Percentiles rank a stretch among this genome's conserved stretches.
These are phyloP conservation scores for Zasmidium cellare DNA, from an alignment of 2,329 filamentous ascomycete species.

Conservation along the genomic window DNA sequence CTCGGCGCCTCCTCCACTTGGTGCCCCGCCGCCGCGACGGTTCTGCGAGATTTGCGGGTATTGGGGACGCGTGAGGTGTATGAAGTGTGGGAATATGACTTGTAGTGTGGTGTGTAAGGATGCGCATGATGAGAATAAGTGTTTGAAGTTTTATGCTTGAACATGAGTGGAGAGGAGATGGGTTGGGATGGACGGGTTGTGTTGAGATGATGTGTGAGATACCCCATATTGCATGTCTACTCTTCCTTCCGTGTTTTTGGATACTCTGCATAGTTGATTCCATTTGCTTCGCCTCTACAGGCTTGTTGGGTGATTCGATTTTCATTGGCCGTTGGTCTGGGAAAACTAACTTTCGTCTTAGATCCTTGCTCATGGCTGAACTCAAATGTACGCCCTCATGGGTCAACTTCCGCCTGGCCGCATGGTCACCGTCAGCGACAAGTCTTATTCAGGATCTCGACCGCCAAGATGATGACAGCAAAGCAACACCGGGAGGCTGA, in stretches of 20 bases:
- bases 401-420: no score
- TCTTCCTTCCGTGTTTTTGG: no score
- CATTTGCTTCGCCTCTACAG: no score
- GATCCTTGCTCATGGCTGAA: not conserved
- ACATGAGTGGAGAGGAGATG: not conserved
- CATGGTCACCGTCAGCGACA: no score
- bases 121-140: slow-evolving; percentile 69
- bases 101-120: slow-evolving; percentile 75
- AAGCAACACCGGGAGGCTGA: no score
- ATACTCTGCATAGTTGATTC: no score
- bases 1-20: slow-evolving; percentile 40
- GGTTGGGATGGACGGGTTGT: not conserved
- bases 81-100: slow-evolving; percentile 75
- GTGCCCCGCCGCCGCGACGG: slow-evolving; percentile 54
- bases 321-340: not conserved
- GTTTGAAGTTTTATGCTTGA: slow-evolving; percentile 54
- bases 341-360: not conserved
- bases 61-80: slow-evolving; percentile 74
- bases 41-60: slow-evolving; percentile 83
- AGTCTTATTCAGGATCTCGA: no score
- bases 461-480: no score
- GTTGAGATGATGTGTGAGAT: not conserved
- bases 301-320: not conserved
- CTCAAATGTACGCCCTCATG: not conserved
- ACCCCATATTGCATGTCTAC: not conserved